A percentile compares a stretch with the other conserved stretches of the same genome.
phyloP scores from a whole-genome alignment of 2,329 filamentous ascomycete genomes.

The Camillea tinctor region DNA sequence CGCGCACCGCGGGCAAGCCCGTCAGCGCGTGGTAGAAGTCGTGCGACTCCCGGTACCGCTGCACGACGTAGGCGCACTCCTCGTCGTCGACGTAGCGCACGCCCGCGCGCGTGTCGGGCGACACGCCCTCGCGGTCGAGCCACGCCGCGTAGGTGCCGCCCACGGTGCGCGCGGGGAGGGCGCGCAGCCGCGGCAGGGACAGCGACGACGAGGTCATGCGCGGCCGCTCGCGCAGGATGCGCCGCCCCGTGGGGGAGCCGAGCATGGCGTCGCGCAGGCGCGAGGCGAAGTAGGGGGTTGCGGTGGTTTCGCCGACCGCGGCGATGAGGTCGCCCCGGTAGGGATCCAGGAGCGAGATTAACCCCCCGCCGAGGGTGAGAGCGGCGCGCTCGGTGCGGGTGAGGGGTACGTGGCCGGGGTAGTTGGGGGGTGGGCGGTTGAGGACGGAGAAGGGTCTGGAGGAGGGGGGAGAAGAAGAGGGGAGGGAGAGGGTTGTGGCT shows the following conservation, averaged over 20 bases:
- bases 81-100: slow-evolving; percentile 93
- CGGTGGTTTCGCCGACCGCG: slow-evolving; percentile 88
- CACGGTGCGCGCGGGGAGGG: slow-evolving; percentile 69
- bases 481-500: not conserved
- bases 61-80: slow-evolving; percentile 98
- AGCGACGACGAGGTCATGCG: slow-evolving; percentile 78
- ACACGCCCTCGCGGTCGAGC: slow-evolving; percentile 92
- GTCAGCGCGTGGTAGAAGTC: slow-evolving; percentile 97
- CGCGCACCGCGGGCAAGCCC: slow-evolving; percentile 84
- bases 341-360: slow-evolving; percentile 69
- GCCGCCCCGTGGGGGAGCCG: slow-evolving; percentile 73
- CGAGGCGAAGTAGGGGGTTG: slow-evolving; percentile 91
- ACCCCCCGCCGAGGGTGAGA: slow-evolving; percentile 64
- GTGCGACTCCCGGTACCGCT: slow-evolving; percentile 94
- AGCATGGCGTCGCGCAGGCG: slow-evolving; percentile 93
- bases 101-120: slow-evolving; percentile 77
- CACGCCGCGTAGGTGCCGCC: slow-evolving; percentile 82
- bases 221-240: slow-evolving; percentile 86
- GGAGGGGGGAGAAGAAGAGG: not conserved
- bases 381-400: slow-evolving; percentile 73
- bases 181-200: slow-evolving; percentile 66
- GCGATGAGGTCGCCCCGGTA: slow-evolving; percentile 90
- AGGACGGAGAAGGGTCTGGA: slow-evolving; percentile 70
- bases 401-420: slow-evolving; percentile 89
- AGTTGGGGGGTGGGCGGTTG: slow-evolving; percentile 81